Evolutionary conservation across 2,329 filamentous ascomycete genomes (phyloP).

Genomic region (Parastagonospora avenae): DNA sequence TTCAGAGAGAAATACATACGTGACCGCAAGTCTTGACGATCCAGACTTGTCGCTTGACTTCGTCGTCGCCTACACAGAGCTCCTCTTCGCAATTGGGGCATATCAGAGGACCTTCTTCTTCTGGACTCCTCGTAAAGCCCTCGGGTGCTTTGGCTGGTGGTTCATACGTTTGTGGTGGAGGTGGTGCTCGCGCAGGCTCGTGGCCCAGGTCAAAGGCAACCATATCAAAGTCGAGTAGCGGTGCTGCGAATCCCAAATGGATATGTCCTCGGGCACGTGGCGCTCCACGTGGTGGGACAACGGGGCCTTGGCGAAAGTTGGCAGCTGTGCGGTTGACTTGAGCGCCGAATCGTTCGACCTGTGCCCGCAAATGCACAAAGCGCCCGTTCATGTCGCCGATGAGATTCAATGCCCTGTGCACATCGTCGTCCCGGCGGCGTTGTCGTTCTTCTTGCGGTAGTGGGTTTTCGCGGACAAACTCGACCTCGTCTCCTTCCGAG

Average conservation of each 20-base stretch:
- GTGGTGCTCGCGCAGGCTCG: constrained; percentile 24
- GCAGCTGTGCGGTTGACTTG: constrained; percentile 21
- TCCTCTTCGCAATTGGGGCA: constrained; percentile 89
- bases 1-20: constrained; percentile 59
- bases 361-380: constrained; percentile 26
- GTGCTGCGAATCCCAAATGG: constrained; percentile 31
- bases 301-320: constrained; percentile 17
- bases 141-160: constrained; percentile 67
- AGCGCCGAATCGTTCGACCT: constrained; percentile 25
- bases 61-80: constrained; percentile 72
- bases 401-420: constrained; percentile 25
- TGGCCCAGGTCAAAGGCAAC: constrained; percentile 49
- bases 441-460: constrained; percentile 26
- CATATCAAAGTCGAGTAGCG: constrained; percentile 1
- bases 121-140: constrained; percentile 82
- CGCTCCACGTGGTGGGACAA: constrained; percentile 18
- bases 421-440: constrained; percentile 18
- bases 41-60: constrained; percentile 85
- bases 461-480: constrained; percentile 32
- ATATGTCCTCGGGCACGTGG: constrained; percentile 17
- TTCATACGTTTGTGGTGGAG: constrained; percentile 59
- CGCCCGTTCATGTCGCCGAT: constrained; percentile 20
- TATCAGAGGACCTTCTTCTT: constrained; percentile 72
- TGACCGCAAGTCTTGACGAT: constrained; percentile 90
- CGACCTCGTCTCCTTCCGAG: constrained; percentile 35